A percentile compares a stretch with the other conserved stretches of the same genome.
Evolutionary conservation across 169 alveolate genomes (phyloP).

Genomic region (Cryptosporidium sp.): DNA sequence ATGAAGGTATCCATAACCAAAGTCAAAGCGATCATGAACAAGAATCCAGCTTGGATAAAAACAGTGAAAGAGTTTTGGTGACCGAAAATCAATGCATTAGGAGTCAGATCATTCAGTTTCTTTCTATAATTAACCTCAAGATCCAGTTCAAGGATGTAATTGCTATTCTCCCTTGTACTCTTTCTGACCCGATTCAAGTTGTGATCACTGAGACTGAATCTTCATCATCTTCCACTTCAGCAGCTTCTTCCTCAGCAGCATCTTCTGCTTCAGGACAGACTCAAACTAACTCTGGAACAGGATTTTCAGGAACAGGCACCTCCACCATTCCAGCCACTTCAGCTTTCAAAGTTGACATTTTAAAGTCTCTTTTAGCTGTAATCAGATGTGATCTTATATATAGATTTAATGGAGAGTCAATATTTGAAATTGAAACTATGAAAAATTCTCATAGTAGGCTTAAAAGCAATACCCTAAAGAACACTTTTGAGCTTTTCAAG

Average conservation of each 20-base stretch:
- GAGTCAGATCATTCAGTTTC: slow-evolving; percentile 15
- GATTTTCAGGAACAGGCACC: background rate
- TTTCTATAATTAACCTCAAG: slow-evolving; percentile 9
- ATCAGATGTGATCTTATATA: slow-evolving; percentile 13
- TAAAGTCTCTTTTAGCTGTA: slow-evolving; percentile 28
- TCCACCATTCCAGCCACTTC: background rate
- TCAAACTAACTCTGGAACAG: background rate
- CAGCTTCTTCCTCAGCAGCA: background rate
- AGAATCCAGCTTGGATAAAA: background rate
- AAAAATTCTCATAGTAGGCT: slow-evolving; percentile 17
- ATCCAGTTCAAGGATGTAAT: slow-evolving; percentile 14
- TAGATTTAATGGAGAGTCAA: slow-evolving; percentile 32
- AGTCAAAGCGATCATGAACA: background rate
- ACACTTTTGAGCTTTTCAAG: slow-evolving; percentile 51
- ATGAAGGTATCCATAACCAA: background rate
- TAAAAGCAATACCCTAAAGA: background rate
- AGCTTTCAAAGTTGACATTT: slow-evolving; percentile 1
- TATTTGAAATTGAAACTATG: slow-evolving; percentile 13
- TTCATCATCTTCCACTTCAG: slow-evolving; percentile 5
- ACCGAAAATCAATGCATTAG: background rate
- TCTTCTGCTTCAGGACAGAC: slow-evolving; percentile 7
- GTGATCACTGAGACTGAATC: slow-evolving; percentile 15
- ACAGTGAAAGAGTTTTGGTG: background rate
- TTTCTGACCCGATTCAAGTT: slow-evolving; percentile 51
- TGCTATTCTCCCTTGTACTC: slow-evolving; percentile 55